Percentiles rank a stretch among this genome's conserved stretches.
Conservation (phyloP, 495 filamentous ascomycete species). For the Penicillium tannophilum region DNA sequence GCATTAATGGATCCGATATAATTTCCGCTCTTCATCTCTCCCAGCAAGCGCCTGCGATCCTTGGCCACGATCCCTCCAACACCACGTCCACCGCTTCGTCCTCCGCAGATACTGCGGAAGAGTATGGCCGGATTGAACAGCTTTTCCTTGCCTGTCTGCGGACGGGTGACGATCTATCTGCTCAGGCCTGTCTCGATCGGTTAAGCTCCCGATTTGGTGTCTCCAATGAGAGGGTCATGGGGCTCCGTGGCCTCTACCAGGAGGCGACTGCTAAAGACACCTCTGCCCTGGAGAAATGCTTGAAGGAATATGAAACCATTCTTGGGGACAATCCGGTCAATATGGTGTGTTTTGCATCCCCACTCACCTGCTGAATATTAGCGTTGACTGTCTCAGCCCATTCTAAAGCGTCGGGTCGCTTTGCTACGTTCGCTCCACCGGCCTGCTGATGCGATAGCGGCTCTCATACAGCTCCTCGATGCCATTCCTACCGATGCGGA, state of each 20-base stretch:
- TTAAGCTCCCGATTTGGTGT: constrained; percentile 78
- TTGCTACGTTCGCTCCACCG: constrained; percentile 72
- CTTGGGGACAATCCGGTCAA: constrained; percentile 77
- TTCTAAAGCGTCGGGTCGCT: constrained; percentile 83
- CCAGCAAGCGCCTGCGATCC: constrained; percentile 72
- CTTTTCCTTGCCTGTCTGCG: constrained; percentile 82
- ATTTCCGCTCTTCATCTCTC: constrained; percentile 67
- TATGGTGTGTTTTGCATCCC: constrained; percentile 56
- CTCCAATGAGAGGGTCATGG: constrained; percentile 81
- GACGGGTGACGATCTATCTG: constrained; percentile 78
- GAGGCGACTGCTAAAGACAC: constrained; percentile 76
- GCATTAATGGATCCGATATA: constrained; percentile 39
- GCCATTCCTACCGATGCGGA: constrained; percentile 89
- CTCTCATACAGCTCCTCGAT: constrained; percentile 73
- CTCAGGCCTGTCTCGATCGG: constrained; percentile 69
- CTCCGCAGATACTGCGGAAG: constrained; percentile 65
- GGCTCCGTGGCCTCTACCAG: constrained; percentile 76
- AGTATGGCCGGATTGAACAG: constrained; percentile 84
- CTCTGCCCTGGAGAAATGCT: constrained; percentile 62
- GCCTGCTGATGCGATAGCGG: constrained; percentile 69
- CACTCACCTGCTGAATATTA: constrained; percentile 8
- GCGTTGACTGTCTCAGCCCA: constrained; percentile 55
- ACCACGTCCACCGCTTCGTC: constrained; percentile 48
- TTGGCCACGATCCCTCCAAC: constrained; percentile 54
- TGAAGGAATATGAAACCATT: constrained; percentile 75